Conservation (phyloP, 148 eudicot species). For the Vaccinium macrocarpon region DNA sequence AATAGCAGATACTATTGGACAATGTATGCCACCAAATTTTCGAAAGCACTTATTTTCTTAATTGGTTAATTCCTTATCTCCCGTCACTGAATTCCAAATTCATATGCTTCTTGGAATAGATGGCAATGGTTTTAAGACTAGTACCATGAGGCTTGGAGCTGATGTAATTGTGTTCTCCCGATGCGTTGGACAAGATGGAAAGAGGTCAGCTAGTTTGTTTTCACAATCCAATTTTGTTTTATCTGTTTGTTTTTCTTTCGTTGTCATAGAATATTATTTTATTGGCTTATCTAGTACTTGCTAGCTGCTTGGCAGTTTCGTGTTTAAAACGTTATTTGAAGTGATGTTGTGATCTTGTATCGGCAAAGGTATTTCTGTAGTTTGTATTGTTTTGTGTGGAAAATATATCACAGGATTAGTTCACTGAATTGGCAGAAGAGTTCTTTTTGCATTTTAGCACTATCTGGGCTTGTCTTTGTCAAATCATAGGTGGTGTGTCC, state of each 20-base stretch:
- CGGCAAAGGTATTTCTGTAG: neutral
- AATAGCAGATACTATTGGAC: conserved; percentile 82
- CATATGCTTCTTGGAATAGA: conserved; percentile 36
- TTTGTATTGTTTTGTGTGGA: neutral
- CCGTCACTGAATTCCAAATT: neutral
- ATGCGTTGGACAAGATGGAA: conserved; percentile 53
- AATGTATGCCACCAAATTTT: conserved; percentile 48
- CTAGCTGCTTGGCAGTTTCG: neutral
- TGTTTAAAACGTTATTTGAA: neutral
- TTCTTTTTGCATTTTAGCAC: neutral
- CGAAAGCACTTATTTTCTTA: neutral
- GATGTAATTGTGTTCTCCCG: conserved; percentile 97
- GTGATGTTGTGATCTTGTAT: neutral
- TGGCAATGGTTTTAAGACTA: conserved; percentile 97
- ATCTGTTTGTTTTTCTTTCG: neutral
- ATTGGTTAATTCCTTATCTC: neutral
- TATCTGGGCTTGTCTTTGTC: neutral
- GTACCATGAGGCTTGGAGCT: conserved; percentile 99
- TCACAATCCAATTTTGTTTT: neutral
- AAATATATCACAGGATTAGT: neutral
- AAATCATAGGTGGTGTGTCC: neutral
- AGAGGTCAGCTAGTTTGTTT: conserved; percentile 39
- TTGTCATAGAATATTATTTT: neutral
- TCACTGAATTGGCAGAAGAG: neutral
- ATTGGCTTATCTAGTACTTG: neutral